Conservation (phyloP, 1,139 yeast species). For the Barnettozyma hawaiiensis region DNA sequence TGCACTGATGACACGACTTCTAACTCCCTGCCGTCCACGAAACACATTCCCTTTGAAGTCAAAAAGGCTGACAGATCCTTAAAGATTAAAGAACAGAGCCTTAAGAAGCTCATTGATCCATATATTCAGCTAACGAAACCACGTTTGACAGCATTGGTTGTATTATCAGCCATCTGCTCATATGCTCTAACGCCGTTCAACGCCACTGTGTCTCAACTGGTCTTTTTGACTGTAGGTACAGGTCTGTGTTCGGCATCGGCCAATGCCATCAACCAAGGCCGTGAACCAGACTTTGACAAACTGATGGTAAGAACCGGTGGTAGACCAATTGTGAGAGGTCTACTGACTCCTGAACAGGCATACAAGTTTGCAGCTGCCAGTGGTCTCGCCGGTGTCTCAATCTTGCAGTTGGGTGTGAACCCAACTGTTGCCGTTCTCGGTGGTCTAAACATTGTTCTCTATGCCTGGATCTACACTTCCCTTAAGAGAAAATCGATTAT, state of each 20-base stretch:
- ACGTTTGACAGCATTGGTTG: constrained; percentile 77
- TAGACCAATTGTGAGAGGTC: constrained; percentile 87
- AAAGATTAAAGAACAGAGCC: constrained; percentile 10
- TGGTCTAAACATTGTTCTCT: constrained; percentile 66
- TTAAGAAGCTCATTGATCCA: constrained; percentile 38
- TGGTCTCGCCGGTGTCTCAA: constrained; percentile 65
- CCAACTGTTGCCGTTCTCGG: constrained; percentile 80
- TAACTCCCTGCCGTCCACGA: neutral
- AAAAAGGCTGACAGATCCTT: constrained; percentile 28
- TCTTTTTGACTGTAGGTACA: constrained; percentile 78
- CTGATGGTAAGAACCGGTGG: constrained; percentile 85
- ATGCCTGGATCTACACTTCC: constrained; percentile 88
- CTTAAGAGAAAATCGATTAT: constrained; percentile 76
- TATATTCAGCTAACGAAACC: constrained; percentile 86
- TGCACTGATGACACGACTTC: constrained; percentile 31
- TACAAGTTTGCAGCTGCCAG: constrained; percentile 69
- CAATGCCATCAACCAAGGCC: constrained; percentile 93
- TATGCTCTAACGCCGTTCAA: constrained; percentile 84
- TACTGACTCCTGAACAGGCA: constrained; percentile 71
- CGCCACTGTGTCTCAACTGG: constrained; percentile 64
- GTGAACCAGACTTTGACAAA: constrained; percentile 87
- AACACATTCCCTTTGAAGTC: constrained; percentile 56
- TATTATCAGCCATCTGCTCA: constrained; percentile 86
- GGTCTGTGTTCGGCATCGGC: constrained; percentile 89
- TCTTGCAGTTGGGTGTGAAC: constrained; percentile 77